These are phyloP conservation scores for Cystobasidium pallidum DNA, from an alignment of 1,284 basidiomycete genomes.

Conservation along the genomic window DNA sequence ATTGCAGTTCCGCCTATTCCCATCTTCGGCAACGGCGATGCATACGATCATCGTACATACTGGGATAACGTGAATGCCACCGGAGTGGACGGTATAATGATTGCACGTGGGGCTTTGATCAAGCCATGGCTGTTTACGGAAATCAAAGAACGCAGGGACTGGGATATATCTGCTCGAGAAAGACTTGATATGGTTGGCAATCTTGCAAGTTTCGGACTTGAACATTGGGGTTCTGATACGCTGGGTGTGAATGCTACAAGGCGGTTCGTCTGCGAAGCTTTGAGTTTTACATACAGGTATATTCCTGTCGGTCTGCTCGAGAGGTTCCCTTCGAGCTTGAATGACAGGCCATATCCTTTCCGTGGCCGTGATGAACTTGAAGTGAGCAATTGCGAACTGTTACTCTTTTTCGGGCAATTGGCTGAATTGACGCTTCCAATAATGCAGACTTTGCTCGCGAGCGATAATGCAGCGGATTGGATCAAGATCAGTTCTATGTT, in stretches of 20 bases:
- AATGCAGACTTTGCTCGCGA: constrained; percentile 79
- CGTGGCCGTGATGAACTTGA: constrained; percentile 79
- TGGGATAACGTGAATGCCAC: constrained; percentile 74
- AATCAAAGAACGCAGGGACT: constrained; percentile 71
- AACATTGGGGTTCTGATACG: constrained; percentile 64
- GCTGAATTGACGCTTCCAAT: constrained; percentile 16
- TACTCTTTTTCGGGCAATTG: background rate
- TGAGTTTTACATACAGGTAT: constrained; percentile 94
- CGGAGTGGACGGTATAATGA: constrained; percentile 92
- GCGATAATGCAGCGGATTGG: constrained; percentile 84
- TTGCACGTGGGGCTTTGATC: constrained; percentile 90
- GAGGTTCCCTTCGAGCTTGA: constrained; percentile 75
- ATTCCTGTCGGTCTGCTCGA: constrained; percentile 93
- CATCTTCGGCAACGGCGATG: constrained; percentile 94
- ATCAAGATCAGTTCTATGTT: constrained; percentile 95
- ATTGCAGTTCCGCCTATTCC: constrained; percentile 75
- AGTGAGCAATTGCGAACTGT: constrained; percentile 39
- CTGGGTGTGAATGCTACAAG: constrained; percentile 87
- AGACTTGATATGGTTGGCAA: constrained; percentile 82
- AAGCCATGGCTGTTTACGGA: constrained; percentile 98
- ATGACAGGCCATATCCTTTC: constrained; percentile 86
- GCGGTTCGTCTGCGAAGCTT: constrained; percentile 89
- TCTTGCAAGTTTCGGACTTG: constrained; percentile 63
- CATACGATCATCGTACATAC: constrained; percentile 83
- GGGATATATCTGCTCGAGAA: constrained; percentile 76